These are phyloP conservation scores for Austroboletus eburneus DNA, from an alignment of 768 basidiomycete species.

Conservation along the genomic window DNA sequence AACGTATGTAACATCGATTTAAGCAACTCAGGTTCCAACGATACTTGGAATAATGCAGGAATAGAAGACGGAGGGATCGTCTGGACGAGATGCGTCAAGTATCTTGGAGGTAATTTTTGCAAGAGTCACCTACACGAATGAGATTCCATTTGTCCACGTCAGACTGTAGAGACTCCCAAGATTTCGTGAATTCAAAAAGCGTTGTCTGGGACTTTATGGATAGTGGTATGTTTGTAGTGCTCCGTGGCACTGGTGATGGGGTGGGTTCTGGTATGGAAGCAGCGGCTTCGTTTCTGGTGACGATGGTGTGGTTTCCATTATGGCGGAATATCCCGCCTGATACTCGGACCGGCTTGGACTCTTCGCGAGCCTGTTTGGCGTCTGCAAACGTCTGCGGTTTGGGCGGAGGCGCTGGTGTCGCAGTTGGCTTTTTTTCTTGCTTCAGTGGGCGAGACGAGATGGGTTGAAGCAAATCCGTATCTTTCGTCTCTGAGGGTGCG, in stretches of 20 bases:
- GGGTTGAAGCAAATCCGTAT: constrained; percentile 32
- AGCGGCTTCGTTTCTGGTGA: constrained; percentile 31
- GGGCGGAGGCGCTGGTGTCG: constrained; percentile 6
- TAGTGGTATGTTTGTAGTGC: constrained; percentile 1
- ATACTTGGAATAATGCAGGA: constrained; percentile 62
- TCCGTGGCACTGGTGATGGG: background rate
- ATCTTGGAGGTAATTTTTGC: background rate
- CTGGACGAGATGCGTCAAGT: constrained; percentile 30
- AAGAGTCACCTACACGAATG: constrained; percentile 46
- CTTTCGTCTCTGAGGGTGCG: constrained; percentile 4
- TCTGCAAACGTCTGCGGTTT: constrained; percentile 47
- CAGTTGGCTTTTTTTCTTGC: constrained; percentile 13
- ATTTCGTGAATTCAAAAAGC: constrained; percentile 58
- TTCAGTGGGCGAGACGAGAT: constrained; percentile 36
- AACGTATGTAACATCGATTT: constrained; percentile 55
- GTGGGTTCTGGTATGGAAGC: constrained; percentile 4
- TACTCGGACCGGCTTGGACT: constrained; percentile 40
- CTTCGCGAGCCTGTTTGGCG: constrained; percentile 54
- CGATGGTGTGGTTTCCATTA: constrained; percentile 57
- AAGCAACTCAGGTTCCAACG: constrained; percentile 64
- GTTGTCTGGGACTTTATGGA: constrained; percentile 35
- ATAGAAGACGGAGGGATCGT: constrained; percentile 50
- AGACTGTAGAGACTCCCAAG: constrained; percentile 47
- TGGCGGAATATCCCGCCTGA: constrained; percentile 73
- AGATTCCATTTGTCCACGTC: constrained; percentile 52